Evolutionary conservation across 164 flowering plant genomes (phyloP).

Genomic region (Liriodendron chinense): DNA sequence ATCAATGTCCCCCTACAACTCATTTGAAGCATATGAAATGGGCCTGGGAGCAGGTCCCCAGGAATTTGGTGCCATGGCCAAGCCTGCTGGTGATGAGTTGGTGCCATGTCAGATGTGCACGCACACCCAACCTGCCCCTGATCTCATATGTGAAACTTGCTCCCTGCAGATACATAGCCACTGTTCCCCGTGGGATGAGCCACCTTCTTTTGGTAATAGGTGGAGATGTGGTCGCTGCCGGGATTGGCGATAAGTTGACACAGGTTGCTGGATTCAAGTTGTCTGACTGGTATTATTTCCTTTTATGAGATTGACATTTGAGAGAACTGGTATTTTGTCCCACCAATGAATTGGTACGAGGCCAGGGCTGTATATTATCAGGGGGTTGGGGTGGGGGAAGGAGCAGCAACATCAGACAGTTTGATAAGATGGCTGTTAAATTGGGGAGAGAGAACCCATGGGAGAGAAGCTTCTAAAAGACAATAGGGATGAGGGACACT

Average conservation of each 20-base stretch:
- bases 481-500: too few relatives aligned
- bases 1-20: slow-evolving; percentile 13
- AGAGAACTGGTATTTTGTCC: background rate
- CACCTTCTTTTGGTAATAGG: slow-evolving; percentile 17
- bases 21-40: slow-evolving; percentile 23
- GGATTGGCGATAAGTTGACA: slow-evolving; percentile 41
- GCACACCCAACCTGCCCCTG: slow-evolving; percentile 49
- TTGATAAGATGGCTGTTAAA: background rate
- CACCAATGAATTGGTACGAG: background rate
- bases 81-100: slow-evolving; percentile 3
- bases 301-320: background rate
- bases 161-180: slow-evolving; percentile 52
- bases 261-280: background rate
- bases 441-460: background rate
- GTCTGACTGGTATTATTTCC: background rate
- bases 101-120: slow-evolving; percentile 50
- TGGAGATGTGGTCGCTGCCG: slow-evolving; percentile 90
- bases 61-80: slow-evolving; percentile 10
- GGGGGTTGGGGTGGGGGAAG: background rate
- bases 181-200: slow-evolving; percentile 78
- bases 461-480: background rate
- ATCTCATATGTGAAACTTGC: slow-evolving; percentile 62
- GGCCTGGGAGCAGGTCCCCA: slow-evolving; percentile 12
- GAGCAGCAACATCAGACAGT: background rate
- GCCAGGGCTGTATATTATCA: slow-evolving; percentile 1